Base-by-base conservation (phyloP, 331 rosid genomes). In the Stylosanthes scabra region DNA sequence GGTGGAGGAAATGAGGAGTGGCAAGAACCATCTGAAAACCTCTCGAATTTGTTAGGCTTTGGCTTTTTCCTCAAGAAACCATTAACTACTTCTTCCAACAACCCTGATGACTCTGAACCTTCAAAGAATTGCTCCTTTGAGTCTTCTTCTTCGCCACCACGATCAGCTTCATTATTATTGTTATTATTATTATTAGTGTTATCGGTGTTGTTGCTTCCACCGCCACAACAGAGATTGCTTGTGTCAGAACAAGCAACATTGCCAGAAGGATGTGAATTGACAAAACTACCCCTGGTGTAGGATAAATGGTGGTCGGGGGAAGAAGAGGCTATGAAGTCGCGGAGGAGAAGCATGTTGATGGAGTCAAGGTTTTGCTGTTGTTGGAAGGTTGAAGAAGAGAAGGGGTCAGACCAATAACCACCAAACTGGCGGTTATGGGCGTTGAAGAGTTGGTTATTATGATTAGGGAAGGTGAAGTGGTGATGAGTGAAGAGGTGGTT, bases 81-180 rank as follows among this genome's bases (percentile, higher is more conserved):
- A 0, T 78, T 80, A 8, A 94, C 95, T 3, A 91, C 79, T 66
- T 94, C 99, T 44, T 94, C 92, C 71, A 94, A 56, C 68, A 94
- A 59, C 0, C 99, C 99, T 0, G 97, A 89, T 77, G 97, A 89
- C 77, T 82, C 86, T 0, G 95, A 81, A 2, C 89, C 64, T 54
- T 89, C 93, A 8, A 89, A 78, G 59, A 88, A 87, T 34, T 34
- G 39, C 7, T 78, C 95, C 4, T 76, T 91, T 0, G 81, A 86
- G 1, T 44, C 50, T 12, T 44, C 50, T 12, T 47, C 68, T 3
- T 11, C 39, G 1, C 39, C 39, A 3, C 39, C 39, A 34, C 5
- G 61, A 9, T 9, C 63, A 8, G 46, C 71, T 55, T 37, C 68
- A 44, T 34, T 34, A 34, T 34, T 34, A 6, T 34, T 34, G 0